phyloP scores from a whole-genome alignment of 2,329 filamentous ascomycete species.

The Aspergillus sojae region DNA sequence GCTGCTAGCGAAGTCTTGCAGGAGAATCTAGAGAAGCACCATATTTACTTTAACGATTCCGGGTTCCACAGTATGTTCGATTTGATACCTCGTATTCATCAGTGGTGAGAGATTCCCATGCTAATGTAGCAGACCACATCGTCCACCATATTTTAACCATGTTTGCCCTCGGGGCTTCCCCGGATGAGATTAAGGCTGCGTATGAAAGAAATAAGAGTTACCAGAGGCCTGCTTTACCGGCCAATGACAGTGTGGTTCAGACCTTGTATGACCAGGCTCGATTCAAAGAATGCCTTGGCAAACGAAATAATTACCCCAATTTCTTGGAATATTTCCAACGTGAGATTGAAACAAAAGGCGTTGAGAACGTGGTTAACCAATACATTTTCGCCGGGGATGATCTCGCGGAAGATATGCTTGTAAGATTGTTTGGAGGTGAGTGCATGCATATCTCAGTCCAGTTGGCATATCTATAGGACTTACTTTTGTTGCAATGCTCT shows the following conservation, averaged over 20 bases:
- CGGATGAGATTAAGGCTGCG: constrained; percentile 61
- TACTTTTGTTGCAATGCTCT: not conserved
- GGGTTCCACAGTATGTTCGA: constrained; percentile 67
- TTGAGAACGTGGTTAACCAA: constrained; percentile 63
- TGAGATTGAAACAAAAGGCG: constrained; percentile 68
- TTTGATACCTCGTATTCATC: not conserved
- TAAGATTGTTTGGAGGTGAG: constrained; percentile 66
- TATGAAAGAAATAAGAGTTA: constrained; percentile 69
- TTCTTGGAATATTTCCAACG: constrained; percentile 76
- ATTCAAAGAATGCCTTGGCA: constrained; percentile 65
- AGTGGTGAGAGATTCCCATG: not conserved
- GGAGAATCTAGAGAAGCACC: constrained; percentile 70
- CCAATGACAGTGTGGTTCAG: constrained; percentile 55
- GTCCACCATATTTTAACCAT: constrained; percentile 75
- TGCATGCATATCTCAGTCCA: constrained; percentile 5
- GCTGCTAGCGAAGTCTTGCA: constrained; percentile 71
- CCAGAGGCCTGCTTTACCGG: constrained; percentile 59
- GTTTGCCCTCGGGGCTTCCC: constrained; percentile 71
- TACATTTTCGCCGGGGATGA: constrained; percentile 70
- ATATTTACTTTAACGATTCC: constrained; percentile 76
- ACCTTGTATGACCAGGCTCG: constrained; percentile 60
- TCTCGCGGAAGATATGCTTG: constrained; percentile 68
- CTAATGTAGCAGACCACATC: constrained; percentile 66
- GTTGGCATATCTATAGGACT: not conserved
- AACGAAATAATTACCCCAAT: constrained; percentile 67